phyloP scores from a whole-genome alignment of 257 asterid genomes.

The Jacaranda copaia region DNA sequence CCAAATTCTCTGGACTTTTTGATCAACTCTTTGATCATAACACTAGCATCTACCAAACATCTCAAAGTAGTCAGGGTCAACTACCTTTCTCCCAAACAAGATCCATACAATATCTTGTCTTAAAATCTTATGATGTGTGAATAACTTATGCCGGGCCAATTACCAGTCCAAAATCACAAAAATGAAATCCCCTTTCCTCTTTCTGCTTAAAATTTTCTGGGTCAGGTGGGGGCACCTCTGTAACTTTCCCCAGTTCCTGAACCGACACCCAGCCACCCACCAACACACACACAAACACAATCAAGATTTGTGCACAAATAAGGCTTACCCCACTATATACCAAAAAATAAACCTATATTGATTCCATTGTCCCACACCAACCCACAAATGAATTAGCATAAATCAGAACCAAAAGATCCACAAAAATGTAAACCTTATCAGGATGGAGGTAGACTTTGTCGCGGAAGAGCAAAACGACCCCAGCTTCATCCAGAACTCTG shows the following conservation, averaged over 20 bases:
- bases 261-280: constrained; percentile 6
- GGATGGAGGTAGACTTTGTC: constrained; percentile 92
- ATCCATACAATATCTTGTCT: constrained; percentile 7
- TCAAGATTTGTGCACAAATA: constrained; percentile 26
- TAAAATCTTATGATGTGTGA: not conserved
- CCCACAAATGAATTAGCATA: not conserved
- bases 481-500: constrained; percentile 91
- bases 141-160: not conserved
- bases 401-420: not conserved
- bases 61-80: constrained; percentile 21
- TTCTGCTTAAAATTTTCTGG: not conserved
- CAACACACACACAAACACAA: too few species aligned
- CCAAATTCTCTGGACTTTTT: not conserved
- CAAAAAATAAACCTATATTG: not conserved
- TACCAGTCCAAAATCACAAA: constrained; percentile 19
- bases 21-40: constrained; percentile 23
- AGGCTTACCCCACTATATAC: constrained; percentile 35
- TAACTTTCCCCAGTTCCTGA: constrained; percentile 3
- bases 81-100: constrained; percentile 11
- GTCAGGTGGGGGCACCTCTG: constrained; percentile 20
- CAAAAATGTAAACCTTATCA: constrained; percentile 59
- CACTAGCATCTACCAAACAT: constrained; percentile 6
- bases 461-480: constrained; percentile 82
- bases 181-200: not conserved
- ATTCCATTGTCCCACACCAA: not conserved